Base-by-base conservation (phyloP, 345 rosid genomes). In the Reutealis trisperma region DNA sequence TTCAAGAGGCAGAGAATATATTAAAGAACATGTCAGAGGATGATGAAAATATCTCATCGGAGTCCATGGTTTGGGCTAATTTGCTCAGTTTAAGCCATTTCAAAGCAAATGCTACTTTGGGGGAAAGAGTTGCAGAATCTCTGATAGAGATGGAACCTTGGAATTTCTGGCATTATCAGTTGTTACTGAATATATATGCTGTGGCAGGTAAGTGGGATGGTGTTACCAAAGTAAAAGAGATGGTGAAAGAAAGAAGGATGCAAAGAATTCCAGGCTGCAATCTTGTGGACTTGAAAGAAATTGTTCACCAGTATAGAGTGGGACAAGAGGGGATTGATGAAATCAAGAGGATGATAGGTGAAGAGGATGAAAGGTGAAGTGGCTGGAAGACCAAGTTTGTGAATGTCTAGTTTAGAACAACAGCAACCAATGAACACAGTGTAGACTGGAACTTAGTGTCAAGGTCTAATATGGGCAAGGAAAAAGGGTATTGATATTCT, bases 221-320 rank as follows among this genome's bases (percentile, higher is more conserved):
- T 70, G 91, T 89, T 49, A 84, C 74, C 32, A 81, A 75, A 80
- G 86, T 91, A 60, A 90, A 85, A 75, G 84, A 79, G 74, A 24
- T 77, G 24, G 79, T 85, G 80, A 90, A 89, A 58, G 81, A 83
- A 75, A 84, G 73, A 73, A 75, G 70, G 78, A 76, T 84, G 18
- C 88, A 82, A 68, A 83, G 82, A 76, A 80, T 81, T 3, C 93
- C 92, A 0, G 88, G 86, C 19, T 90, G 92, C 72, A 77, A 85
- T 79, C 93, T 91, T 22, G 81, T 88, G 30, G 91, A 91, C 78
- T 81, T 91, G 89, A 88, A 87, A 15, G 79, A 87, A 70, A 88
- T 88, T 60, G 94, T 90, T 76, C 91, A 91, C 75, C 64, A 75
- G 30, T 80, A 84, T 42, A 76, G 62, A 78, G 73, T 72, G 47